Conservation (phyloP, 208 protist species). For the Herpetomonas tarakana region DNA sequence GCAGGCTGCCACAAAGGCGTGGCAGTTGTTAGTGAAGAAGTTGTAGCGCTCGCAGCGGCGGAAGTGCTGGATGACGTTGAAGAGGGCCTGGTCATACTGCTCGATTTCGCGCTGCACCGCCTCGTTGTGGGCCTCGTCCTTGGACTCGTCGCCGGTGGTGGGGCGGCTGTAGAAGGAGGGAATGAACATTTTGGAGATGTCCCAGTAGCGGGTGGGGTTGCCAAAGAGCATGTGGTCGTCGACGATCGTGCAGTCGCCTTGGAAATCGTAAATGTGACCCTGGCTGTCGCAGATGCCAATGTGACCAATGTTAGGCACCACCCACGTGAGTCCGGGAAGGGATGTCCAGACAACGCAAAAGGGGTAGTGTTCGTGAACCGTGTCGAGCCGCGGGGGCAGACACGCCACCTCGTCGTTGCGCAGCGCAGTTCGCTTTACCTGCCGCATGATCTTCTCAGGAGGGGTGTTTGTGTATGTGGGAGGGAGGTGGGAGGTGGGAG, state of each 20-base stretch:
- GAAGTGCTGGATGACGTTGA: slow-evolving; percentile 44
- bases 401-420: slow-evolving; percentile 9
- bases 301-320: slow-evolving; percentile 91
- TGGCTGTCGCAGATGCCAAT: slow-evolving; percentile 86
- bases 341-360: slow-evolving; percentile 92
- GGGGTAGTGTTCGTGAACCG: slow-evolving; percentile 72
- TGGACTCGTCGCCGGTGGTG: slow-evolving; percentile 4
- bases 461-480: neutral
- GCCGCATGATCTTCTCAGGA: neutral
- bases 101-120: slow-evolving; percentile 31
- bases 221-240: slow-evolving; percentile 91
- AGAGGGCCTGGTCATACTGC: slow-evolving; percentile 56
- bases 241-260: slow-evolving; percentile 77
- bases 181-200: slow-evolving; percentile 50
- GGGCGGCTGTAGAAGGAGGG: slow-evolving; percentile 47
- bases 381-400: slow-evolving; percentile 52
- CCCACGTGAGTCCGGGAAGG: slow-evolving; percentile 86
- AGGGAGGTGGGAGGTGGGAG: too few relatives aligned
- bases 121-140: slow-evolving; percentile 10
- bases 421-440: neutral
- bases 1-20: slow-evolving; percentile 62
- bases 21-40: slow-evolving; percentile 91
- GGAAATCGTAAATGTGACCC: slow-evolving; percentile 90
- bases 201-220: slow-evolving; percentile 76
- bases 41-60: slow-evolving; percentile 72